These are phyloP conservation scores for Calcarisporium arbuscula DNA, from an alignment of 2,329 filamentous ascomycete genomes.

Conservation along the genomic window DNA sequence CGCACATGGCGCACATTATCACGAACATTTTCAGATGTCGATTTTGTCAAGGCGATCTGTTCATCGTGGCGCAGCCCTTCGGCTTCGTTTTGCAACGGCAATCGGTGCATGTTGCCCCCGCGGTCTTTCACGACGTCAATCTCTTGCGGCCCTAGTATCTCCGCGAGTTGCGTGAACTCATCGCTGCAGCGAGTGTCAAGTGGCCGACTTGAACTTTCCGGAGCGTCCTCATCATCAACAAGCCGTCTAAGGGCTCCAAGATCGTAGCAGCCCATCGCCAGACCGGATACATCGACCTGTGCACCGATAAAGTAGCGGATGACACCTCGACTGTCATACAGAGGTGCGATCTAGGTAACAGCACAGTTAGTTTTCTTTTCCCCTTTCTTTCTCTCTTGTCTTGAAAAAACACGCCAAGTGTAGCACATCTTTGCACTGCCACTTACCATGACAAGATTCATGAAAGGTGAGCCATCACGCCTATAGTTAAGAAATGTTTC, in stretches of 20 bases:
- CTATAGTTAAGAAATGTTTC: conserved; percentile 74
- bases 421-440: too few species aligned
- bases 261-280: conserved; percentile 60
- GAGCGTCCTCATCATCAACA: conserved; percentile 10
- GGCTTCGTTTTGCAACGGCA: conserved; percentile 13
- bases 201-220: conserved; percentile 3
- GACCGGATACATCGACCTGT: conserved; percentile 63
- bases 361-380: too few species aligned
- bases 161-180: conserved; percentile 58
- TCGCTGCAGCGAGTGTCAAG: conserved; percentile 36
- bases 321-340: conserved; percentile 60
- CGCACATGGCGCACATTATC: conserved; percentile 3
- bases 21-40: neutral
- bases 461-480: conserved; percentile 69
- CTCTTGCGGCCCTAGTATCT: conserved; percentile 63
- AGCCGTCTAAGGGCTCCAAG: conserved; percentile 55
- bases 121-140: conserved; percentile 54
- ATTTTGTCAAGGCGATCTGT: conserved; percentile 3
- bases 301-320: conserved; percentile 66
- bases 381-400: too few species aligned
- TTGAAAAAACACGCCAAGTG: too few species aligned
- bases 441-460: conserved; percentile 66
- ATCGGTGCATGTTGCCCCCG: conserved; percentile 57
- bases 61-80: conserved; percentile 2
- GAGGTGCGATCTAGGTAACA: conserved; percentile 42